Evolutionary conservation across 2,329 filamentous ascomycete genomes (phyloP), one percentile per base, ranked within the genome.

Genomic region (Cladosporium halotolerans): DNA sequence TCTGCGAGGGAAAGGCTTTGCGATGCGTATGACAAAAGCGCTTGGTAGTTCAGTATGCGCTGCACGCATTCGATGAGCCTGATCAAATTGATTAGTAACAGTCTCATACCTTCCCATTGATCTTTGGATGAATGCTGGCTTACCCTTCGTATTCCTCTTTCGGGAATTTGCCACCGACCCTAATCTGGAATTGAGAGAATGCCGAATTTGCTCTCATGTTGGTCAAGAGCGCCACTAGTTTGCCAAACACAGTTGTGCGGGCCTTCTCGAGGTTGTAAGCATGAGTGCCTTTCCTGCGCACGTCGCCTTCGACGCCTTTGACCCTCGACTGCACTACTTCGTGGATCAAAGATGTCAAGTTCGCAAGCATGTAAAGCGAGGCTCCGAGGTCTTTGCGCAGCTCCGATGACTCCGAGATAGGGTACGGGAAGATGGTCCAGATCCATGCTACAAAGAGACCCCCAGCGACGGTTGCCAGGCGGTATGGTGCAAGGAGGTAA

Each of bases 401-500:
- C 61, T 82, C 81, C 2, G 82, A 82, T 45, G 85, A 81, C 61
- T 89, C 87, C 0, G 84, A 85, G 40, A 88, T 76, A 0, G 86
- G 85, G 57, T 79, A 86, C 0, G 86, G 86, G 64, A 89, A 88
- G 54, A 88, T 78, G 0, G 86, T 89, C 85, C 85, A 90, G 63
- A 90, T 74, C 64, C 88, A 89, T 2, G 85, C 85, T 1, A 89
- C 80, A 0, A 80, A 73, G 38, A 86, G 79, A 48, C 87, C 87
- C 1, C 75, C 84, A 0, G 78, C 74, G 1, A 90, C 84, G 1
- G 78, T 79, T 1, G 83, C 85, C 0, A 91, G 73, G 3, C 87
- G 80, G 64, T 89, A 89, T 0, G 86, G 85, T 0, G 81, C 86
- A 1, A 91, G 76, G 18, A 79, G 63, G 61, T 88, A 87, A 13